Evolutionary conservation across 805 yeast species (phyloP).

Genomic region (Saccharomycopsis sp.): DNA sequence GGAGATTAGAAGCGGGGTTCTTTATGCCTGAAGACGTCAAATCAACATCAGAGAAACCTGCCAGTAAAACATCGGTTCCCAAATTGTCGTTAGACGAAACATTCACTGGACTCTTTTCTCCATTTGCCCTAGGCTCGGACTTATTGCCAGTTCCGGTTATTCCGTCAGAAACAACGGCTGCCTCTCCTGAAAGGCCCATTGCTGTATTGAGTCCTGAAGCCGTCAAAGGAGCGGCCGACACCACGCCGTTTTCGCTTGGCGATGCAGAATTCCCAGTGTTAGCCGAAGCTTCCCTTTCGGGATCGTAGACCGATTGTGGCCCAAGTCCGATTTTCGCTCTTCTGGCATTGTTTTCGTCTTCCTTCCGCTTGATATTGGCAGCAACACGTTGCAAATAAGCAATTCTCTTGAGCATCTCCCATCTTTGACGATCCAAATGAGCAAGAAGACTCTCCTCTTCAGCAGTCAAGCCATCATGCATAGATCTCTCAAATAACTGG

Average conservation of each 20-base stretch:
- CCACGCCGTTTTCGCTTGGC: background rate
- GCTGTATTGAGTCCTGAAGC: background rate
- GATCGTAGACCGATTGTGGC: background rate
- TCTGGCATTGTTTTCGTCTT: constrained; percentile 26
- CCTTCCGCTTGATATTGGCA: constrained; percentile 36
- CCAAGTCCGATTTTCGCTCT: constrained; percentile 11
- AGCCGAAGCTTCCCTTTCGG: background rate
- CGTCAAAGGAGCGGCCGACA: background rate
- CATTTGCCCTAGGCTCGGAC: too few relatives aligned
- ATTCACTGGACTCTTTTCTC: background rate
- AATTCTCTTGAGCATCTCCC: constrained; percentile 65
- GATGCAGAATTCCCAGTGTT: background rate
- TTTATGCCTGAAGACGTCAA: background rate
- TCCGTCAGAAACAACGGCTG: background rate
- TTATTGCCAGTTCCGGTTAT: background rate
- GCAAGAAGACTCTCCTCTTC: constrained; percentile 35
- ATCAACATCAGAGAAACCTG: constrained; percentile 1
- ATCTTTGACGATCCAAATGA: constrained; percentile 48
- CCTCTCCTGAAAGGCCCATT: background rate
- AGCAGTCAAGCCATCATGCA: constrained; percentile 26
- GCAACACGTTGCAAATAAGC: constrained; percentile 64
- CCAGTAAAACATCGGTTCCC: background rate
- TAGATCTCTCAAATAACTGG: constrained; percentile 26
- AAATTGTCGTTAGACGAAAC: background rate
- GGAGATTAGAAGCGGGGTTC: background rate